These are phyloP conservation scores for Chamaecrista fasciculata DNA, from an alignment of 306 rosid species.

Conservation along the genomic window DNA sequence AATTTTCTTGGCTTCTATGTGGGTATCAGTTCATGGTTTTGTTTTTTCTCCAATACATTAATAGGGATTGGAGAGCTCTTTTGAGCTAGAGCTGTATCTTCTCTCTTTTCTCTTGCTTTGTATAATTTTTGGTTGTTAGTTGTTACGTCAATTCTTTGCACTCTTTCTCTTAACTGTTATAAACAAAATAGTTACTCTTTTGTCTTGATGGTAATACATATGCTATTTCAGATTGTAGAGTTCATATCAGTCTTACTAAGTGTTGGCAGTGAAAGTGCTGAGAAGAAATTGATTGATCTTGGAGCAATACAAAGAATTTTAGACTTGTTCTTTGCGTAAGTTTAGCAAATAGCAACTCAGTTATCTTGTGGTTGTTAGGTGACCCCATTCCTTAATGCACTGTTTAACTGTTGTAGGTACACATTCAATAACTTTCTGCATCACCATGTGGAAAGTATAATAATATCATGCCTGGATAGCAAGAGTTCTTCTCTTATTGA, in stretches of 20 bases:
- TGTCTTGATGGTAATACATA: slow-evolving; percentile 3
- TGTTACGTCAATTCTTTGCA: background rate
- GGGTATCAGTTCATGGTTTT: background rate
- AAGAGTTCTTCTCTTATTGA: slow-evolving; percentile 71
- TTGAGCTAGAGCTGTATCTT: background rate
- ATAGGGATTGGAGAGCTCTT: background rate
- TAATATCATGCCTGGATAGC: slow-evolving; percentile 83
- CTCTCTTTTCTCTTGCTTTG: background rate
- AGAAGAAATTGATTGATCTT: slow-evolving; percentile 75
- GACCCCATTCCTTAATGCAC: slow-evolving; percentile 30
- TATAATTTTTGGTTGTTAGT: background rate
- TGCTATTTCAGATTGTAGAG: slow-evolving; percentile 76
- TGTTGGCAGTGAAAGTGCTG: slow-evolving; percentile 87
- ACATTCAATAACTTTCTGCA: slow-evolving; percentile 95
- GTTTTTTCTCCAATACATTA: background rate
- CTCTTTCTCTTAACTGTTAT: background rate
- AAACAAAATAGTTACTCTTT: slow-evolving; percentile 1
- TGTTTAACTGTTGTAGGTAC: slow-evolving; percentile 59
- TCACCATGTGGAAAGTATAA: slow-evolving; percentile 82
- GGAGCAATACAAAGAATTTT: slow-evolving; percentile 83
- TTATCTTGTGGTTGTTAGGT: slow-evolving; percentile 25
- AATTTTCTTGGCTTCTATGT: background rate
- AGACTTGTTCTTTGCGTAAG: slow-evolving; percentile 90
- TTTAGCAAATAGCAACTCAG: slow-evolving; percentile 16
- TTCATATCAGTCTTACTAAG: slow-evolving; percentile 82